Conservation (phyloP, 768 basidiomycete genomes). For the Leccinum disarticulatum region DNA sequence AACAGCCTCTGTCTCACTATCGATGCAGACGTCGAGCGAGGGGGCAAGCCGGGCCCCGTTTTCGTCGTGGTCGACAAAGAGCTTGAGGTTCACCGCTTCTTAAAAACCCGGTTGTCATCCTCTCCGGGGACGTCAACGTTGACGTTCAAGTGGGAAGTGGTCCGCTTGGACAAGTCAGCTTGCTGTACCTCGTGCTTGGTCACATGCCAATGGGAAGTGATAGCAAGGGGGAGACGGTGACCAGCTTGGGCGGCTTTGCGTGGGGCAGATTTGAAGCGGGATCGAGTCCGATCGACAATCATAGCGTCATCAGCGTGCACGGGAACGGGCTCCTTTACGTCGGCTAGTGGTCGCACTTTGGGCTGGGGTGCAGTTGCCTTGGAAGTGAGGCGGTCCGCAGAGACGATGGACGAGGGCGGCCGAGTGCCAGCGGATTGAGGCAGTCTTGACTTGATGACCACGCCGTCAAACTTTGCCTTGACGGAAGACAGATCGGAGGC, state of each 20-base stretch:
- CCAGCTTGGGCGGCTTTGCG: constrained; percentile 1
- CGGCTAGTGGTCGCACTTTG: too few species aligned
- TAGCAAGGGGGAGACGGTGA: constrained; percentile 32
- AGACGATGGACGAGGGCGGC: constrained; percentile 56
- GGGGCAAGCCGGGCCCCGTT: constrained; percentile 36
- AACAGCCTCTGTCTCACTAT: constrained; percentile 61
- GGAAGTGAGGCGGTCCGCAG: constrained; percentile 40
- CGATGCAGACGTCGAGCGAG: constrained; percentile 40
- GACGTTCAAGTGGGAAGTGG: constrained; percentile 33
- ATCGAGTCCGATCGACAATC: constrained; percentile 53
- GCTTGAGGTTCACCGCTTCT: constrained; percentile 71
- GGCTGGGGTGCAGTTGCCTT: constrained; percentile 27
- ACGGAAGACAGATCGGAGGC: constrained; percentile 40
- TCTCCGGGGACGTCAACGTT: constrained; percentile 45
- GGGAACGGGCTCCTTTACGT: too few species aligned
- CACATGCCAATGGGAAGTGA: constrained; percentile 16
- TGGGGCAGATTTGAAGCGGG: constrained; percentile 32
- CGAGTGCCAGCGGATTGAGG: constrained; percentile 36
- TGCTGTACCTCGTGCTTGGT: constrained; percentile 33
- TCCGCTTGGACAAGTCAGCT: constrained; percentile 28
- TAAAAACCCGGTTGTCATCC: constrained; percentile 59
- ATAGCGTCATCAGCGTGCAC: constrained; percentile 51
- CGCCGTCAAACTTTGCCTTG: constrained; percentile 60
- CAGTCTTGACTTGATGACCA: constrained; percentile 55
- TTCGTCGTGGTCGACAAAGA: constrained; percentile 45